Base-by-base conservation (phyloP, 306 rosid genomes). In the Hylodesmum podocarpum region DNA sequence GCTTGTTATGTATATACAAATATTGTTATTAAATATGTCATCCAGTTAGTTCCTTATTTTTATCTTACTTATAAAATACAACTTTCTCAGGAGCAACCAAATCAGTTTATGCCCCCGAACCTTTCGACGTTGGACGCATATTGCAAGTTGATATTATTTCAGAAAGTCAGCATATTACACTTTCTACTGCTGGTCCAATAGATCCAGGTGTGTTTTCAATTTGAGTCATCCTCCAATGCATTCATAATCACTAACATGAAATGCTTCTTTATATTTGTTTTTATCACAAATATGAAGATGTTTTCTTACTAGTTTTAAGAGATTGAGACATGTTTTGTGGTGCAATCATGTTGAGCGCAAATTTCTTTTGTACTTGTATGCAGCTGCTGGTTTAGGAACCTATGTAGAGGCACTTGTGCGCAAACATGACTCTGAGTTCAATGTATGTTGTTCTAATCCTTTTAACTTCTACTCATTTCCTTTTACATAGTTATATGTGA, bases 371-470 rank as follows among this genome's bases (percentile, higher is more conserved):
- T 75, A 64, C 79, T 80, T 70, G 47, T 76, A 31, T 72, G 79
- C 98, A 94, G 98, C 98, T 86, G 95, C 96, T 83, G 98, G 98
- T 76, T 82, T 94, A 87, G 98, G 98, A 85, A 90, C 88, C 85
- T 92, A 94, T 76, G 97, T 94, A 43, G 98, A 94, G 84, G 96
- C 96, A 22, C 98, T 94, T 61, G 93, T 92, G 78, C 96, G 98
- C 78, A 90, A 84, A 81, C 98, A 94, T 34, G 97, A 92, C 78
- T 82, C 93, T 74, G 98, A 94, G 74, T 94, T 94, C 86, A 92
- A 90, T 66, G 98, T 94, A 89, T 72, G 91, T 78, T 61, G 59
- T 54, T 72, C 39, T 40, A 33, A 76, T 78, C 62, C 78, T 34
- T 33, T 57, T n/a, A 77, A 21, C 18, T 64, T 88, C 6, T 73